A percentile compares a stretch with the other conserved stretches of the same genome.
phyloP scores from a whole-genome alignment of 306 rosid genomes.

The Gastrolobium bilobum region DNA sequence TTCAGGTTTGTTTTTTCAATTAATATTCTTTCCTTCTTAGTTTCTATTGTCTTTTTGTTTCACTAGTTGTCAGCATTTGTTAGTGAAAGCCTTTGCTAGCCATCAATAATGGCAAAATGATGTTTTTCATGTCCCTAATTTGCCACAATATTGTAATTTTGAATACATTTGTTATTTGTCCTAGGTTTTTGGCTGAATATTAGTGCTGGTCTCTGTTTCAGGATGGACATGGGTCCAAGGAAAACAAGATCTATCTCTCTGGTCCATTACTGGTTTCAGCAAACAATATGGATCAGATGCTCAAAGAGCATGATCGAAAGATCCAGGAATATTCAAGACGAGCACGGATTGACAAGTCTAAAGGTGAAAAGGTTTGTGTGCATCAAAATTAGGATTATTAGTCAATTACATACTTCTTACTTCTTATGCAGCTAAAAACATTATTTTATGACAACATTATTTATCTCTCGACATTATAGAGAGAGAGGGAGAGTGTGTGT shows the following conservation, averaged over 20 bases:
- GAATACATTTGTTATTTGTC: background rate
- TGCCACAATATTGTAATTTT: conserved; percentile 15
- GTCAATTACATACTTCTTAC: conserved; percentile 26
- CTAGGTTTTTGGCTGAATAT: conserved; percentile 7
- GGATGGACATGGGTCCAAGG: conserved; percentile 61
- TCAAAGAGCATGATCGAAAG: conserved; percentile 79
- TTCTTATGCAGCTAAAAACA: conserved; percentile 22
- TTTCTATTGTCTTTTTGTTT: conserved; percentile 6
- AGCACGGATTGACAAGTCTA: conserved; percentile 59
- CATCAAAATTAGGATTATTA: conserved; percentile 40
- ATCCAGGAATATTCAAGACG: conserved; percentile 82
- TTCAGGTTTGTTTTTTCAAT: conserved; percentile 61
- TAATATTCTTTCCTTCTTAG: background rate
- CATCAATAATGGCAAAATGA: conserved; percentile 23
- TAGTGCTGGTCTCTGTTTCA: conserved; percentile 46
- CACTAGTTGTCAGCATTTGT: conserved; percentile 15
- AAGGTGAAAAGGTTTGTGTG: conserved; percentile 44
- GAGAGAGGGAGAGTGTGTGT: conserved; percentile 1
- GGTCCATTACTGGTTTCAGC: conserved; percentile 83
- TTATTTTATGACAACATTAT: conserved; percentile 32
- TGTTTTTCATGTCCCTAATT: background rate
- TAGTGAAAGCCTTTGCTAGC: conserved; percentile 14
- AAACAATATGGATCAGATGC: conserved; percentile 77
- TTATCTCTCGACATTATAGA: conserved; percentile 26
- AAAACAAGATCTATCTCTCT: conserved; percentile 74